These are phyloP conservation scores for Salix dunnii DNA, from an alignment of 345 rosid species.

Conservation along the genomic window DNA sequence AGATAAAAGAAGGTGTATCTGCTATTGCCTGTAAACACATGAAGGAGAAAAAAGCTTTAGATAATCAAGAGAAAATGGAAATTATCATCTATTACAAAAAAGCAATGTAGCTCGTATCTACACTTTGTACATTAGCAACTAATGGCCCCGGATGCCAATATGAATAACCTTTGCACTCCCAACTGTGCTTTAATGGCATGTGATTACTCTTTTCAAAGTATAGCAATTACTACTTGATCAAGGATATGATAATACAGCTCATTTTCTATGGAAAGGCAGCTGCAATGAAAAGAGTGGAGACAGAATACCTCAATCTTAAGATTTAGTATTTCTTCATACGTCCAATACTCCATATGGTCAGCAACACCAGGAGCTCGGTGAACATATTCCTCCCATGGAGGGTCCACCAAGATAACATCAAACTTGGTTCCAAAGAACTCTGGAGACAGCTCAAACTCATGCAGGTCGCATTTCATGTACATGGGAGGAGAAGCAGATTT, in stretches of 20 bases:
- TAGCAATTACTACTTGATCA: not conserved
- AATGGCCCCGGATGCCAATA: not conserved
- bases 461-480: constrained; percentile 81
- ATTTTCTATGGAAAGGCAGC: not conserved
- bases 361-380: constrained; percentile 99
- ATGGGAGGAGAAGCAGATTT: constrained; percentile 89
- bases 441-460: constrained; percentile 79
- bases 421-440: constrained; percentile 95
- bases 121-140: not conserved
- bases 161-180: not conserved
- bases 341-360: constrained; percentile 97
- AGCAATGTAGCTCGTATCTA: not conserved
- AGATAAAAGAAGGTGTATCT: constrained; percentile 95
- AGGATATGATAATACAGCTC: constrained; percentile 10
- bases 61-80: not conserved
- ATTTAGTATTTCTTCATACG: constrained; percentile 86
- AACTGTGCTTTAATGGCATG: not conserved
- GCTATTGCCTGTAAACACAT: constrained; percentile 70
- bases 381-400: constrained; percentile 99
- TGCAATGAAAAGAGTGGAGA: constrained; percentile 5
- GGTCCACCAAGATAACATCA: constrained; percentile 96
- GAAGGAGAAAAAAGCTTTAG: not conserved
- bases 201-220: not conserved
- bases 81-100: not conserved
- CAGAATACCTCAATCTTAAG: constrained; percentile 84